phyloP scores from a whole-genome alignment of 352 stramenopile species.

The Elongisporangium prolatum region DNA sequence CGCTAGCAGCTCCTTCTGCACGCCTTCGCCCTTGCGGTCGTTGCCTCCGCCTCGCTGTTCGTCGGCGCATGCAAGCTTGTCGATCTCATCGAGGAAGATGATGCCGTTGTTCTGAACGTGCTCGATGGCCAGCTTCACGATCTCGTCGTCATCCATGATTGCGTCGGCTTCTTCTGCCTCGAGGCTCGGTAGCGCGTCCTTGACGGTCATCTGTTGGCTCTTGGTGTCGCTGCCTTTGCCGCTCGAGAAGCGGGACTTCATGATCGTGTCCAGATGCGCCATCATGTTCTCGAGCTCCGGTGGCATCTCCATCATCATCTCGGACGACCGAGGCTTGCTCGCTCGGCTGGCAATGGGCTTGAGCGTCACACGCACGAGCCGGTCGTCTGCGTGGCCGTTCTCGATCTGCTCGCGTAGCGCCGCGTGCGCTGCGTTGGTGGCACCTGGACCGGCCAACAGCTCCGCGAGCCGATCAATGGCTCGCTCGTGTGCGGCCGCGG shows the following conservation, averaged over 20 bases:
- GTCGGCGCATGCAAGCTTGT: slow-evolving; percentile 95
- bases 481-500: slow-evolving; percentile 76
- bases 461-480: slow-evolving; percentile 92
- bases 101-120: slow-evolving; percentile 97
- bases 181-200: slow-evolving; percentile 65
- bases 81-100: slow-evolving; percentile 99
- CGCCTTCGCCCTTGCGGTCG: slow-evolving; percentile 92
- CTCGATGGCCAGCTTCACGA: slow-evolving; percentile 68
- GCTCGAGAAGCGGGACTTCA: slow-evolving; percentile 38
- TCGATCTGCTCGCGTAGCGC: slow-evolving; percentile 58
- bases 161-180: slow-evolving; percentile 67
- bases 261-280: slow-evolving; percentile 62
- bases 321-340: slow-evolving; percentile 13
- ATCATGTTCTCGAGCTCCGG: slow-evolving; percentile 81
- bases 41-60: slow-evolving; percentile 89
- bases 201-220: slow-evolving; percentile 60
- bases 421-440: slow-evolving; percentile 38
- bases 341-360: slow-evolving; percentile 22
- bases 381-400: slow-evolving; percentile 42
- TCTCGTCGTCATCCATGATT: slow-evolving; percentile 73
- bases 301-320: slow-evolving; percentile 86
- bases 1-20: slow-evolving; percentile 98
- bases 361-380: slow-evolving; percentile 49
- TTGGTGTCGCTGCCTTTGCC: slow-evolving; percentile 21
- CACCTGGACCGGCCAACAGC: slow-evolving; percentile 31